phyloP scores from a whole-genome alignment of 2,329 filamentous ascomycete genomes.

The Xylaria sp. region DNA sequence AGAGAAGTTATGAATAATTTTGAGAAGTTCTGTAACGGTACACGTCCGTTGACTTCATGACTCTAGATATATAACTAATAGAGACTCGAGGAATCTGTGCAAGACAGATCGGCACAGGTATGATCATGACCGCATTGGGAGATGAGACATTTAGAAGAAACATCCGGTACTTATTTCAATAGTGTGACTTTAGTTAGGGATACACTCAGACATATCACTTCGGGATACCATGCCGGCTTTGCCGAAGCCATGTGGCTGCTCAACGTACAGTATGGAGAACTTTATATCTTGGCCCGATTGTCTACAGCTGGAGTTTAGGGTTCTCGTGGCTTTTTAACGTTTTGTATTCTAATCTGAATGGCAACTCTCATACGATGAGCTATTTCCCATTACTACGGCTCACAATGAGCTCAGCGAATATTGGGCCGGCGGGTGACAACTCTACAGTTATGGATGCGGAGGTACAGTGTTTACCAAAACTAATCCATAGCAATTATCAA shows the following conservation, averaged over 20 bases:
- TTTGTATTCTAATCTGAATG: neutral
- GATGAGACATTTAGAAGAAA: neutral
- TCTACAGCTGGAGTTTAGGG: neutral
- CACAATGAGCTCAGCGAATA: slow-evolving; percentile 4
- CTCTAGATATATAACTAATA: slow-evolving; percentile 6
- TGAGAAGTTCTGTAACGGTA: neutral
- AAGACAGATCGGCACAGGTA: neutral
- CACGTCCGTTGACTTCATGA: neutral
- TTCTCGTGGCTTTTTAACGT: slow-evolving; percentile 5
- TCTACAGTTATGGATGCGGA: slow-evolving; percentile 22
- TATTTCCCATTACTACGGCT: neutral
- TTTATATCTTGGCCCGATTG: neutral
- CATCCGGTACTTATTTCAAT: neutral
- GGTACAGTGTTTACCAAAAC: slow-evolving; percentile 29
- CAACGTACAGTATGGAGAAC: neutral
- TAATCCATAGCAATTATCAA: neutral
- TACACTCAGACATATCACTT: slow-evolving; percentile 21
- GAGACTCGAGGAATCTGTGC: neutral
- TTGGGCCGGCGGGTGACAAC: neutral
- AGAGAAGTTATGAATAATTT: neutral
- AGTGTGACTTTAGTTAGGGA: neutral
- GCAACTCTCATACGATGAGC: neutral
- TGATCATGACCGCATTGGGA: neutral
- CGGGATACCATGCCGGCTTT: slow-evolving; percentile 14
- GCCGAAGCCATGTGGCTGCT: slow-evolving; percentile 25